phyloP scores from a whole-genome alignment of 202 grass and related monocot species.

The Panicum virgatum region DNA sequence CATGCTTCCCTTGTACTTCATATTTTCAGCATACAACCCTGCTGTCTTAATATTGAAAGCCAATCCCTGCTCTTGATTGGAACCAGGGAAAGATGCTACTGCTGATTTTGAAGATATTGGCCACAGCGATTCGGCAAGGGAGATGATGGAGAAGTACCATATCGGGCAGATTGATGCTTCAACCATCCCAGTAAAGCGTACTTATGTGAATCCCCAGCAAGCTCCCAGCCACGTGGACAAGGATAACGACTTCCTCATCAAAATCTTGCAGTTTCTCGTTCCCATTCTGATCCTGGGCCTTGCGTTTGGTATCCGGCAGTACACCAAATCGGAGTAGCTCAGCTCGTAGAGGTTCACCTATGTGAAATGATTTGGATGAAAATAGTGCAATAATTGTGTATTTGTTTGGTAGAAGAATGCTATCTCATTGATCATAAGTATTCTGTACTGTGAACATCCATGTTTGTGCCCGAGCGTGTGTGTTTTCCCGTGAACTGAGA shows the following conservation, averaged over 20 bases:
- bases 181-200: constrained; percentile 49
- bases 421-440: constrained; percentile 13
- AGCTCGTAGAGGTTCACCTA: not conserved
- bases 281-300: constrained; percentile 73
- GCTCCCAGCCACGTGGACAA: constrained; percentile 20
- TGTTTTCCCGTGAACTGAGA: not conserved
- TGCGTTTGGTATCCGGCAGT: constrained; percentile 61
- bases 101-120: constrained; percentile 80
- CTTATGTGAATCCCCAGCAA: constrained; percentile 37
- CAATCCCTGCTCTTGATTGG: not conserved
- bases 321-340: constrained; percentile 56
- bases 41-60: constrained; percentile 11
- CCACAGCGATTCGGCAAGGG: constrained; percentile 61
- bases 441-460: constrained; percentile 7
- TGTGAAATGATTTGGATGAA: constrained; percentile 22
- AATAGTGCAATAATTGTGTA: constrained; percentile 21
- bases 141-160: constrained; percentile 63
- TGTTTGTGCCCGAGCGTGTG: not conserved
- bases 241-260: constrained; percentile 44
- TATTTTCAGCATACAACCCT: constrained; percentile 7
- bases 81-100: constrained; percentile 73
- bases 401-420: constrained; percentile 15
- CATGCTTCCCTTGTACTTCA: not conserved
- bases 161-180: constrained; percentile 67
- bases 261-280: constrained; percentile 75